phyloP scores from a whole-genome alignment of 2,329 filamentous ascomycete genomes.

The Cladosporium halotolerans region DNA sequence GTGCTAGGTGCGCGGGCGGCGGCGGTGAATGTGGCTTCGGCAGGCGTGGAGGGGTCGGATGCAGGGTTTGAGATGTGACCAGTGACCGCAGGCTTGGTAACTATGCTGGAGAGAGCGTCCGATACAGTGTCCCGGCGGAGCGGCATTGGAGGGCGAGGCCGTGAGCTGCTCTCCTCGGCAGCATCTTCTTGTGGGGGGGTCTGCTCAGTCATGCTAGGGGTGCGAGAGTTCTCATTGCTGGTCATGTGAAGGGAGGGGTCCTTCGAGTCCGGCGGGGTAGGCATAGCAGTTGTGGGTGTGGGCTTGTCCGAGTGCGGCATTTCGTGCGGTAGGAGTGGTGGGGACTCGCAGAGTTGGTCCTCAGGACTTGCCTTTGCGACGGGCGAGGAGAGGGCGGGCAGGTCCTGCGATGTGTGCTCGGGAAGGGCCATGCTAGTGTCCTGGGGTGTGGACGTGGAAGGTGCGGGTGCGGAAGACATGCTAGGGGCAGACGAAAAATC shows the following conservation, averaged over 20 bases:
- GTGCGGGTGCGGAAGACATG: conserved; percentile 1
- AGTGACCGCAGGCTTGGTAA: conserved; percentile 57
- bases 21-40: not conserved
- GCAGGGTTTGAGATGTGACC: conserved; percentile 66
- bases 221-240: conserved; percentile 8
- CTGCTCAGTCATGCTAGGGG: conserved; percentile 4
- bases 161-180: not conserved
- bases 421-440: conserved; percentile 14
- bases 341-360: conserved; percentile 19
- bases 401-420: conserved; percentile 7
- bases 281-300: conserved; percentile 25
- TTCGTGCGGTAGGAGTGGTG: conserved; percentile 34
- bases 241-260: conserved; percentile 28
- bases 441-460: conserved; percentile 7
- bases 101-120: conserved; percentile 56
- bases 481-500: conserved; percentile 42
- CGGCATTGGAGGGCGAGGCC: conserved; percentile 19
- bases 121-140: conserved; percentile 31
- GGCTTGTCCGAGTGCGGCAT: conserved; percentile 18
- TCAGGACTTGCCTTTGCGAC: conserved; percentile 7
- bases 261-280: conserved; percentile 38
- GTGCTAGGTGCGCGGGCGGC: not conserved
- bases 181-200: conserved; percentile 1
- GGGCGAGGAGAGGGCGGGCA: conserved; percentile 3
- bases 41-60: conserved; percentile 39